phyloP scores from a whole-genome alignment of 208 protist genomes.

The Trypanosoma caninum region DNA sequence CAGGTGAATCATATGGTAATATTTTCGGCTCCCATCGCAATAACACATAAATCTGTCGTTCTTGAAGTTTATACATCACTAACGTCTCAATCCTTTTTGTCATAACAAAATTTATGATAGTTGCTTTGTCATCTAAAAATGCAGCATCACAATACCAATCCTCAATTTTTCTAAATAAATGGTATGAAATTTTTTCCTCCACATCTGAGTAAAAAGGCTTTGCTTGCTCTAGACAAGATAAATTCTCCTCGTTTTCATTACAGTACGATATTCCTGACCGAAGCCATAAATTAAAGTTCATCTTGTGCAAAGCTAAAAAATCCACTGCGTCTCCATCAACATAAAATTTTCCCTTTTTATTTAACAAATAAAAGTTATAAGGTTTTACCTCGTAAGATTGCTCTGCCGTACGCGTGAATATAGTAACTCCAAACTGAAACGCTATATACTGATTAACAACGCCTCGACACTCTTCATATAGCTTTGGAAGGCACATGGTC shows the following conservation, averaged over 20 bases:
- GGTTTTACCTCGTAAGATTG: conserved; percentile 55
- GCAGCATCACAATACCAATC: conserved; percentile 27
- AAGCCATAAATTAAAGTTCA: conserved; percentile 73
- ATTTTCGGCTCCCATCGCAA: conserved; percentile 3
- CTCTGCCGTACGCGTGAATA: conserved; percentile 45
- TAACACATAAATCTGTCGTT: conserved; percentile 6
- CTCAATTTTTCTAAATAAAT: conserved; percentile 23
- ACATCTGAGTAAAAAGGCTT: background rate
- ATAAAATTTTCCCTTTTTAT: conserved; percentile 32
- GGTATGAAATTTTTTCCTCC: conserved; percentile 8
- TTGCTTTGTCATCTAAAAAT: background rate
- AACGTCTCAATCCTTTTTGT: conserved; percentile 10
- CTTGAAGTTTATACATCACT: conserved; percentile 2
- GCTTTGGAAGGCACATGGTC: conserved; percentile 25
- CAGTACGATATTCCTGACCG: conserved; percentile 43
- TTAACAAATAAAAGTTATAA: conserved; percentile 77
- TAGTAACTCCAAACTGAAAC: conserved; percentile 70
- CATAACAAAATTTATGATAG: conserved; percentile 7
- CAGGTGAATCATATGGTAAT: background rate
- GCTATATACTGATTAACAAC: conserved; percentile 54
- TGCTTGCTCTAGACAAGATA: background rate
- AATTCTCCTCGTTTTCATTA: conserved; percentile 32
- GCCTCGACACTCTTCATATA: conserved; percentile 39
- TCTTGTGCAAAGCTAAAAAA: conserved; percentile 44
- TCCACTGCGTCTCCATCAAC: conserved; percentile 30